Evolutionary conservation across 2,329 filamentous ascomycete species (phyloP), one percentile per base, ranked within the genome.

Genomic region (Exophiala sp.): DNA sequence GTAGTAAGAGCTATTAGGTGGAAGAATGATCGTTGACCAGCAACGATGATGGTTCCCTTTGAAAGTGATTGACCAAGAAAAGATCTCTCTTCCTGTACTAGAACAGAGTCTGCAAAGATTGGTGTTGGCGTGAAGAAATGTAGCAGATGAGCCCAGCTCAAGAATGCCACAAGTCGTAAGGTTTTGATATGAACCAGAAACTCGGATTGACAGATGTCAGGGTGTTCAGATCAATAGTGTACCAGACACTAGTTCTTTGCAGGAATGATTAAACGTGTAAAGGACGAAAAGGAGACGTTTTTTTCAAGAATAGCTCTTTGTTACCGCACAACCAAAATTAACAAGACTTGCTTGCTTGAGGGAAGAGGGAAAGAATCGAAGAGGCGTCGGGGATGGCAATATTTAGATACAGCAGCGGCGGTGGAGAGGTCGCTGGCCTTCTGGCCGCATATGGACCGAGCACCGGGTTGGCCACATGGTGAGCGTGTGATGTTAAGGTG

Each of bases 311-410:
- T 61, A 62, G 60, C 57, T 61, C 56, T 53, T 55, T 56, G 36
- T 38, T 32, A 56, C 57, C 49, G 52, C 44, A 56, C 55, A 50
- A 60, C 49, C 53, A 59, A 45, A 62, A 62, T 62, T 64, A 56
- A 64, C 60, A 64, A 64, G 62, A 54, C 62, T 64, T 64, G 62
- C 62, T 64, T 64, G 62, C 55, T 53, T 62, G 59, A 58, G 50
- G 52, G 45, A 39, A 58, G 59, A 59, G 52, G 38, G 52, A 50
- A 50, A 57, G 41, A 39, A 44, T 41, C 44, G 47, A 47, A 41
- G 38, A 36, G 48, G 45, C 48, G 49, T 47, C 39, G 56, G 57
- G 61, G 55, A 61, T 57, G 55, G 52, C 54, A 59, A 62, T 63
- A 63, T 63, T 61, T 63, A 62, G 60, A 55, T 58, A 56, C 54